These are phyloP conservation scores for Achaetomiella virescens DNA, from an alignment of 495 filamentous ascomycete genomes.

Conservation along the genomic window DNA sequence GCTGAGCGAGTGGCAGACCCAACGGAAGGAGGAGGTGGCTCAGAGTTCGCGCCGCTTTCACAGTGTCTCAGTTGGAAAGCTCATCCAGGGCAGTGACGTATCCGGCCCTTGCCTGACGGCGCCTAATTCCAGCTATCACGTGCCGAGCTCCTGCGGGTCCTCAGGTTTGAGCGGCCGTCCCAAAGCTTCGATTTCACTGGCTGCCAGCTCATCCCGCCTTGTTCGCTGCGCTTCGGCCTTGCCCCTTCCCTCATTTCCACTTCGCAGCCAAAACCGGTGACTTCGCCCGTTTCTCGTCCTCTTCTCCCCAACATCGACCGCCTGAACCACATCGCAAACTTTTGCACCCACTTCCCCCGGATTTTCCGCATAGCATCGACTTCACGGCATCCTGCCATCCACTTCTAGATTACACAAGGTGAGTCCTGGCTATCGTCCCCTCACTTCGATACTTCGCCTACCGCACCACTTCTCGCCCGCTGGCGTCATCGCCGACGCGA, in stretches of 20 bases:
- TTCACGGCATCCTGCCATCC: conserved; percentile 3
- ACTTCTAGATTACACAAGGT: conserved; percentile 21
- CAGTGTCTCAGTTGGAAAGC: not conserved
- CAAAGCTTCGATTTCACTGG: conserved; percentile 24
- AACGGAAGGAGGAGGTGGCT: not conserved
- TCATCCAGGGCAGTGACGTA: conserved; percentile 8
- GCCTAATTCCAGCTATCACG: conserved; percentile 15
- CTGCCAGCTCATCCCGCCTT: conserved; percentile 29
- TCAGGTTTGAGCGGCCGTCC: conserved; percentile 20
- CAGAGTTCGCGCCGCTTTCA: not conserved
- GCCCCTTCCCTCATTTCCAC: conserved; percentile 38
- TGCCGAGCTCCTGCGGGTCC: conserved; percentile 16
- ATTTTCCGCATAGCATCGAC: not conserved
- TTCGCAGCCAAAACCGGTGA: conserved; percentile 31
- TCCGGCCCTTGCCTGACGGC: conserved; percentile 1
- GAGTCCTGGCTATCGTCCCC: conserved; percentile 18
- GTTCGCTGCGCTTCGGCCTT: conserved; percentile 29
- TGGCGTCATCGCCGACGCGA: conserved; percentile 36
- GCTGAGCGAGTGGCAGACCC: no score
- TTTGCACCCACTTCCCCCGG: conserved; percentile 9
- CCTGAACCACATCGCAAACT: conserved; percentile 17
- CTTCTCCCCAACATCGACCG: conserved; percentile 26
- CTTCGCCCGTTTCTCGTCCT: conserved; percentile 19
- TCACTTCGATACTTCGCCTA: conserved; percentile 16
- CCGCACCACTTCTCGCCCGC: conserved; percentile 16